Percentiles rank a stretch among this genome's conserved stretches.
phyloP scores from a whole-genome alignment of 345 rosid genomes.

The Microcos paniculata region DNA sequence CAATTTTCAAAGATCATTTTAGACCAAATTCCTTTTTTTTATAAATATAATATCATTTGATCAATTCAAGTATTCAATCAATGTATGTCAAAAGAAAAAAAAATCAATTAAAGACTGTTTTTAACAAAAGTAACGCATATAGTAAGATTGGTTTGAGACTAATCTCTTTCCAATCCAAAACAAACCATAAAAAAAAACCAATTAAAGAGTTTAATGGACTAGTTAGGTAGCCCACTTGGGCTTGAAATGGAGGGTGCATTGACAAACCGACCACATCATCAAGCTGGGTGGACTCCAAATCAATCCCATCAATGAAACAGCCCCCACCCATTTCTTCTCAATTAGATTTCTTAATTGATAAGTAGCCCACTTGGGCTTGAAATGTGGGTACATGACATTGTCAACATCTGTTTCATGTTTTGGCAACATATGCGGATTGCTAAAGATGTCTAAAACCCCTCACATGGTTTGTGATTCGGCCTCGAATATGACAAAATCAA shows the following conservation, averaged over 20 bases:
- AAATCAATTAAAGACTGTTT: background rate
- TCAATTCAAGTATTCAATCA: no score
- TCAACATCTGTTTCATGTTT: background rate
- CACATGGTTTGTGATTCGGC: constrained; percentile 6
- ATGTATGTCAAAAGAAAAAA: no score
- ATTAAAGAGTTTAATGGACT: background rate
- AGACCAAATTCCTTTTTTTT: no score
- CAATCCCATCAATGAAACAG: background rate
- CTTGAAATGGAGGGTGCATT: background rate
- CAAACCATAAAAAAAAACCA: background rate
- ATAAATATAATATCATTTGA: no score
- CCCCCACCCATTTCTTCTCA: no score
- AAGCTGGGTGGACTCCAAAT: background rate
- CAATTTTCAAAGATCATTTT: no score
- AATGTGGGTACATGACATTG: no score
- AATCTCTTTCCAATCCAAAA: no score
- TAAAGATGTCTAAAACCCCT: background rate
- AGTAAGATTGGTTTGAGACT: no score
- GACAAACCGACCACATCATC: background rate
- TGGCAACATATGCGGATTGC: no score
- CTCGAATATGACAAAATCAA: background rate
- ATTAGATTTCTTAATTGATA: no score
- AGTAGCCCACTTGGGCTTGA: no score
- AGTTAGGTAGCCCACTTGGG: background rate
- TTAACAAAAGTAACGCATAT: background rate